These are phyloP conservation scores for Tylopilus plumbeoviolaceoides DNA, from an alignment of 768 basidiomycete genomes.

Conservation along the genomic window DNA sequence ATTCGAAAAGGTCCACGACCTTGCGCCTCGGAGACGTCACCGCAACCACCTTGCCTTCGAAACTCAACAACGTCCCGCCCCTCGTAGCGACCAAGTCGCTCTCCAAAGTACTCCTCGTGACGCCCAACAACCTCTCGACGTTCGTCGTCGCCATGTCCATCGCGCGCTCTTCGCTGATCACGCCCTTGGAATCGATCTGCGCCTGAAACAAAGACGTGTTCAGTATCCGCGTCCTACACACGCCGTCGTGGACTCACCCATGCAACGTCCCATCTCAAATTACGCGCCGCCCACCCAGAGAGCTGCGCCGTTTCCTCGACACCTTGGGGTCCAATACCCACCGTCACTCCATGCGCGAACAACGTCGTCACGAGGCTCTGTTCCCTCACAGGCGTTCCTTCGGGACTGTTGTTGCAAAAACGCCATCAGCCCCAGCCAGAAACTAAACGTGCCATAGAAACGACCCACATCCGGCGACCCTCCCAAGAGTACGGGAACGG, in stretches of 20 bases:
- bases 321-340: slow-evolving; percentile 49
- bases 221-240: slow-evolving; percentile 10
- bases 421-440: not conserved
- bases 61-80: slow-evolving; percentile 39
- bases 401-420: slow-evolving; percentile 37
- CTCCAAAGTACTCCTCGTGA: slow-evolving; percentile 14
- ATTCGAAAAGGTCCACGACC: slow-evolving; percentile 35
- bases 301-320: slow-evolving; percentile 52
- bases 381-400: slow-evolving; percentile 70
- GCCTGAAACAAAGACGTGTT: slow-evolving; percentile 20
- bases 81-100: slow-evolving; percentile 40
- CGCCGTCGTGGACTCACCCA: slow-evolving; percentile 69
- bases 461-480: slow-evolving; percentile 52
- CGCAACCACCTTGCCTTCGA: slow-evolving; percentile 43
- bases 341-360: slow-evolving; percentile 56
- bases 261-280: slow-evolving; percentile 81
- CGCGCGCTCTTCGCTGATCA: slow-evolving; percentile 37
- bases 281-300: slow-evolving; percentile 85
- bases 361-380: slow-evolving; percentile 60
- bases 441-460: not conserved
- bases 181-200: slow-evolving; percentile 36
- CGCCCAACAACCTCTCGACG: slow-evolving; percentile 41
- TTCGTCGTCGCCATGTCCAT: slow-evolving; percentile 40
- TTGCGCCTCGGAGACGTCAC: slow-evolving; percentile 36
- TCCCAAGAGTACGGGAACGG: slow-evolving; percentile 70